These are phyloP conservation scores for Thielaviopsis populi DNA, from an alignment of 2,329 filamentous ascomycete genomes.

Conservation along the genomic window DNA sequence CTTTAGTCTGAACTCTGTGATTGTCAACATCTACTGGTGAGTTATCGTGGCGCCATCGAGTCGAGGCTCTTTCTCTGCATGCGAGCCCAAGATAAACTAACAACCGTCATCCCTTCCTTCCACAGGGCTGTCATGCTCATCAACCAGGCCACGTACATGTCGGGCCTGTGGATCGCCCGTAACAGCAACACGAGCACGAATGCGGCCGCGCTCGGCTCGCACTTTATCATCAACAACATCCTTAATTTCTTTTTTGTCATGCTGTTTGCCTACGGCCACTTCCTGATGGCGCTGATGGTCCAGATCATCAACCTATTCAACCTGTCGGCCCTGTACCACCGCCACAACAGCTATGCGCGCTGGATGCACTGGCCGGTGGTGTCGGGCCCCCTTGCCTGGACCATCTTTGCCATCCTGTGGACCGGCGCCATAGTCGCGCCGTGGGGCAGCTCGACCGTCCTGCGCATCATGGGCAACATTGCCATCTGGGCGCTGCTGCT, in stretches of 20 bases:
- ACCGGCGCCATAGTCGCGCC: conserved; percentile 69
- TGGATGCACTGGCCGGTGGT: conserved; percentile 65
- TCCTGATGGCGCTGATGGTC: conserved; percentile 61
- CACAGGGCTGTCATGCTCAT: conserved; percentile 56
- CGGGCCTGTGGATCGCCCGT: conserved; percentile 58
- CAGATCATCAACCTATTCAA: conserved; percentile 72
- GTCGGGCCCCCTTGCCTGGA: conserved; percentile 68
- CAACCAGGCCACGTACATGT: conserved; percentile 60
- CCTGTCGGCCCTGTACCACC: conserved; percentile 64
- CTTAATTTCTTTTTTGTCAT: conserved; percentile 69
- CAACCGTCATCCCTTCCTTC: too few species aligned
- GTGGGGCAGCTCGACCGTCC: conserved; percentile 48
- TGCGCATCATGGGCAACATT: conserved; percentile 71
- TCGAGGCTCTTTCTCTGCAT: too few species aligned
- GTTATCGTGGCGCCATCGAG: background rate
- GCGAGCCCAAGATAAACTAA: too few species aligned
- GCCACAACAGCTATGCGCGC: conserved; percentile 48
- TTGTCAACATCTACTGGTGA: conserved; percentile 47
- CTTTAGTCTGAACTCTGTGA: conserved; percentile 56
- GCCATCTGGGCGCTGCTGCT: conserved; percentile 74
- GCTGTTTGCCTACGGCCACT: conserved; percentile 64
- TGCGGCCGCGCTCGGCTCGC: conserved; percentile 62
- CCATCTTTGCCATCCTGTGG: conserved; percentile 76
- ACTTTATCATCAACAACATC: conserved; percentile 78
- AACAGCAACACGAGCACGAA: conserved; percentile 35